A percentile compares a stretch with the other conserved stretches of the same genome.
These are phyloP conservation scores for Ceratocystis ficicola DNA, from an alignment of 2,329 filamentous ascomycete species.

Conservation along the genomic window DNA sequence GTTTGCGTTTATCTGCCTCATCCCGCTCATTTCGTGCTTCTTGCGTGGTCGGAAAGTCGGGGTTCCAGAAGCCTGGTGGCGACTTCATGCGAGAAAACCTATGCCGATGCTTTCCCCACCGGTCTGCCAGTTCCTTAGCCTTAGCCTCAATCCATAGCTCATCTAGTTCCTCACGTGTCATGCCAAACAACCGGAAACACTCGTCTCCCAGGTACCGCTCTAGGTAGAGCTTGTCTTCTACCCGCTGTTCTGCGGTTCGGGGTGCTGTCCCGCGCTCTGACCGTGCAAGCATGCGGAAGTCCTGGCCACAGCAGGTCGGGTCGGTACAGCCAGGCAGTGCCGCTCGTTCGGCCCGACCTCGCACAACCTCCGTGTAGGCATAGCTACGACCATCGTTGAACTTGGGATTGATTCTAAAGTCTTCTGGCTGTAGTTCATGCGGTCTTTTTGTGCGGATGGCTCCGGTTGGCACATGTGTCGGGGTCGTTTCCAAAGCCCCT, in stretches of 20 bases:
- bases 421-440: conserved; percentile 47
- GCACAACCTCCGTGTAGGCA: conserved; percentile 64
- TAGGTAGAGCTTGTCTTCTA: conserved; percentile 40
- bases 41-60: conserved; percentile 82
- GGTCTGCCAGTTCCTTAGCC: conserved; percentile 58
- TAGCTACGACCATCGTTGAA: conserved; percentile 59
- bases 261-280: conserved; percentile 36
- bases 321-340: conserved; percentile 63
- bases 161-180: conserved; percentile 49
- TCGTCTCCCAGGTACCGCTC: conserved; percentile 47
- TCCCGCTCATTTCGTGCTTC: conserved; percentile 55
- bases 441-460: conserved; percentile 26
- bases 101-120: conserved; percentile 65
- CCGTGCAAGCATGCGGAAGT: conserved; percentile 54
- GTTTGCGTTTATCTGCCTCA: conserved; percentile 52
- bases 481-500: not conserved
- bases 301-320: conserved; percentile 61
- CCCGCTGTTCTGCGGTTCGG: conserved; percentile 29
- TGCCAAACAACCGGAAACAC: conserved; percentile 45
- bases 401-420: conserved; percentile 73
- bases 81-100: conserved; percentile 57
- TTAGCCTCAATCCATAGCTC: conserved; percentile 64
- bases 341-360: conserved; percentile 55
- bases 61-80: conserved; percentile 81
- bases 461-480: not conserved